A percentile compares a stretch with the other conserved stretches of the same genome.
Evolutionary conservation across 306 rosid species (phyloP).

Genomic region (Abrus precatorius): DNA sequence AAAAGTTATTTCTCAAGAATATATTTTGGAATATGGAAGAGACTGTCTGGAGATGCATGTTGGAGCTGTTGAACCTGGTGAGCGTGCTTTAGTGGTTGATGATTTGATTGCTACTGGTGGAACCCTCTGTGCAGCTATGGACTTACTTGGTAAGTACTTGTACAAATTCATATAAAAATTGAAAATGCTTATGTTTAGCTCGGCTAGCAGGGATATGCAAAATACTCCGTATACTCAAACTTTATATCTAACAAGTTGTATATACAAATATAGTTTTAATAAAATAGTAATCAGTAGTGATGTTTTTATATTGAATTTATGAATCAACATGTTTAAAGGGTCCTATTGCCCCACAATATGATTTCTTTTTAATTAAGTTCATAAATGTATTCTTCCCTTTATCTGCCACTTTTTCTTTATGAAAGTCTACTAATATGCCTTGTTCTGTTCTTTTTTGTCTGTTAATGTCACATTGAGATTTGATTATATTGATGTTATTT

Average conservation of each 20-base stretch:
- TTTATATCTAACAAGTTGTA: too few relatives aligned
- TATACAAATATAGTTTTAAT: too few relatives aligned
- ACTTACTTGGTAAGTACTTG: conserved; percentile 70
- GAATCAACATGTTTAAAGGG: neutral
- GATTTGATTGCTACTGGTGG: conserved; percentile 98
- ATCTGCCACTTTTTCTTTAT: neutral
- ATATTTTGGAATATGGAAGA: conserved; percentile 87
- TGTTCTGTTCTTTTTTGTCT: neutral
- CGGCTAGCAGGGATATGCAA: neutral
- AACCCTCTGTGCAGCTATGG: conserved; percentile 96
- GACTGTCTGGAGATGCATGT: conserved; percentile 99
- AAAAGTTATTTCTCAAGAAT: conserved; percentile 89
- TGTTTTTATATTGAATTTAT: too few relatives aligned
- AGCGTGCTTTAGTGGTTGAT: conserved; percentile 87
- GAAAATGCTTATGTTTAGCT: neutral
- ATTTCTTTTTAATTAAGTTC: neutral
- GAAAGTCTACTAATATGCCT: neutral
- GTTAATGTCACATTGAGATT: neutral
- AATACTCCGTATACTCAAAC: neutral
- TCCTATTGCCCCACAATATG: neutral
- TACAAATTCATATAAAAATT: neutral
- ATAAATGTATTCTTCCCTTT: neutral
- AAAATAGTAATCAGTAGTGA: too few relatives aligned
- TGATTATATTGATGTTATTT: neutral
- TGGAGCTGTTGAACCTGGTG: conserved; percentile 87